Evolutionary conservation across 2,329 filamentous ascomycete species (phyloP).

Genomic region (Colletotrichum sojae): DNA sequence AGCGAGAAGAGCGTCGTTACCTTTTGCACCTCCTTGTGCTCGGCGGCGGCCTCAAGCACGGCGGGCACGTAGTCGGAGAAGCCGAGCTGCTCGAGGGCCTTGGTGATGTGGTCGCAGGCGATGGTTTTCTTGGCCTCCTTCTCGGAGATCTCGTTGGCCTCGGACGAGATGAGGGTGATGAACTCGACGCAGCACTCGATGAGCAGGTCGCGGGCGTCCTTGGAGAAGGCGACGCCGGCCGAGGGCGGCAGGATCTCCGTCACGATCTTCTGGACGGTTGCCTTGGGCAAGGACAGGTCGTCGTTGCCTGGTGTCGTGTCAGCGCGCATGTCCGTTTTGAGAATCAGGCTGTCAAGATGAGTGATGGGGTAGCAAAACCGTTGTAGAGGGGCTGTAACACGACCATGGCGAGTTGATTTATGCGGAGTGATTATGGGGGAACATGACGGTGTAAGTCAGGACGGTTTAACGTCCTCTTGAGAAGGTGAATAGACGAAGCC

Average conservation of each 20-base stretch:
- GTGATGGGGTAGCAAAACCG: not conserved
- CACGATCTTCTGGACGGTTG: slow-evolving; percentile 88
- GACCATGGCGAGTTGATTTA: not conserved
- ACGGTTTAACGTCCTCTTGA: not conserved
- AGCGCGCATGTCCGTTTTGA: slow-evolving; percentile 43
- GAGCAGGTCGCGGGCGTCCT: slow-evolving; percentile 93
- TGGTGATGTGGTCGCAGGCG: slow-evolving; percentile 96
- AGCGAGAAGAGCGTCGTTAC: slow-evolving; percentile 61
- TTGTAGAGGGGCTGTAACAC: not conserved
- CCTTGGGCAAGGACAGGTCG: slow-evolving; percentile 76
- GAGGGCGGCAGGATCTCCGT: slow-evolving; percentile 89
- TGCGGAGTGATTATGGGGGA: not conserved
- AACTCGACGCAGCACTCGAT: slow-evolving; percentile 99
- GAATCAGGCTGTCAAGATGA: not conserved
- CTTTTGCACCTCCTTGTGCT: slow-evolving; percentile 95
- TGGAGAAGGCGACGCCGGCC: slow-evolving; percentile 86
- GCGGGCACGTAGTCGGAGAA: slow-evolving; percentile 94
- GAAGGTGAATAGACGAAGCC: not conserved
- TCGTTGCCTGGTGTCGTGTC: slow-evolving; percentile 67
- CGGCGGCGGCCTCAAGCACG: slow-evolving; percentile 86
- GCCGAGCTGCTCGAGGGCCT: slow-evolving; percentile 91
- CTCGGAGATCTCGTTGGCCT: slow-evolving; percentile 98
- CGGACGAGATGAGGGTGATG: slow-evolving; percentile 97
- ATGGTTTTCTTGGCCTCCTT: slow-evolving; percentile 99
- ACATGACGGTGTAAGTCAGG: not conserved